Evolutionary conservation across 352 stramenopile genomes (phyloP).

Genomic region (Phytophthora fragariaefolia): DNA sequence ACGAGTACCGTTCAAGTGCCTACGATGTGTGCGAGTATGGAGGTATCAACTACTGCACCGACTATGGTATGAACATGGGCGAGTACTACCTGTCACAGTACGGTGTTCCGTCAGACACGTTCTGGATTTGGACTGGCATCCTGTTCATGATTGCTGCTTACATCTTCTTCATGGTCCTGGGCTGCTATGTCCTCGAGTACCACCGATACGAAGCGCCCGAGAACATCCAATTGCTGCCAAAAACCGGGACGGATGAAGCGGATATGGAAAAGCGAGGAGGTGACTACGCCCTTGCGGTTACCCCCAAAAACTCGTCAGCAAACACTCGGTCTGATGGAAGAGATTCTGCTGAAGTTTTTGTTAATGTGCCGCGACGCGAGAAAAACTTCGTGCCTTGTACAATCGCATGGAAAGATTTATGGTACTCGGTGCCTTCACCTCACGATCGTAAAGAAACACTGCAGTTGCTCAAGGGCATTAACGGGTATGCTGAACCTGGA

Average conservation of each 20-base stretch:
- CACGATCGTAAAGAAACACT: constrained; percentile 32
- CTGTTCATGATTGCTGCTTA: constrained; percentile 39
- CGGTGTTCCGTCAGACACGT: constrained; percentile 24
- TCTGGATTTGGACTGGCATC: constrained; percentile 38
- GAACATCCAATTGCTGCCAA: constrained; percentile 17
- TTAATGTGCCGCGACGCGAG: constrained; percentile 11
- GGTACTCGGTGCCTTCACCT: constrained; percentile 42
- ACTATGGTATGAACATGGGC: constrained; percentile 28
- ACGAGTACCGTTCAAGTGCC: constrained; percentile 29
- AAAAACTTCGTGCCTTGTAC: constrained; percentile 37
- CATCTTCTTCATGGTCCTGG: constrained; percentile 37
- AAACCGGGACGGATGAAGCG: constrained; percentile 1
- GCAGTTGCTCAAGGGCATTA: constrained; percentile 72
- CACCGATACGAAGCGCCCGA: constrained; percentile 38
- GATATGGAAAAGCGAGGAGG: constrained; percentile 20
- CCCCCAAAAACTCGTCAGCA: constrained; percentile 19
- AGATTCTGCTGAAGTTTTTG: constrained; percentile 6
- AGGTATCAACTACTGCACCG: constrained; percentile 22
- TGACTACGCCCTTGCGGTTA: constrained; percentile 7
- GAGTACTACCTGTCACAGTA: constrained; percentile 39
- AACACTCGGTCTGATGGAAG: constrained; percentile 3
- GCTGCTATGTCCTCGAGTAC: constrained; percentile 41
- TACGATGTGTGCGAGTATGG: constrained; percentile 37
- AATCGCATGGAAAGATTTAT: constrained; percentile 43
- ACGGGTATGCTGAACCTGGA: constrained; percentile 68